Evolutionary conservation across 2,329 filamentous ascomycete species (phyloP).

Genomic region (Xylariales sp.): DNA sequence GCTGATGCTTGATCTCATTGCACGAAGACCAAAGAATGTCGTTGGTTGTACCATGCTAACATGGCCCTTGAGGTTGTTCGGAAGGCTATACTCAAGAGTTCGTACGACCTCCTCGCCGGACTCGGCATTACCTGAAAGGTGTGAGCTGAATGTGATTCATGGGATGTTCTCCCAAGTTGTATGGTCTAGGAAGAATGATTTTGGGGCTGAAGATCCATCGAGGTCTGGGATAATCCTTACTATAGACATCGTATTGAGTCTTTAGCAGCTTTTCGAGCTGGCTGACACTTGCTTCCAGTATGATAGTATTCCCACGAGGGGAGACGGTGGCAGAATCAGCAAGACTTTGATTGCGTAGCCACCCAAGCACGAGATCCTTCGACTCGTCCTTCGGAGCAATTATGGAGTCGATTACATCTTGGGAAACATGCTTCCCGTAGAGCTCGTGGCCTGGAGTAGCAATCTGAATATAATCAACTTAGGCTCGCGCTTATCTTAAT

Average conservation of each 20-base stretch:
- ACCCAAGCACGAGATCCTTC: neutral
- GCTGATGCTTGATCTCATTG: neutral
- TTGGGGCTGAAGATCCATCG: neutral
- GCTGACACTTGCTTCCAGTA: slow-evolving; percentile 1
- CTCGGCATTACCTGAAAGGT: neutral
- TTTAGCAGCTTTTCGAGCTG: slow-evolving; percentile 6
- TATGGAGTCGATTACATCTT: slow-evolving; percentile 1
- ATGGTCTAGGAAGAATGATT: neutral
- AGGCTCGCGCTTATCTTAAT: no score
- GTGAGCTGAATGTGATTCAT: neutral
- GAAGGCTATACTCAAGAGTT: slow-evolving; percentile 4
- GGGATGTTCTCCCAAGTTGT: no score
- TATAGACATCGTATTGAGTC: slow-evolving; percentile 7
- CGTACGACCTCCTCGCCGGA: slow-evolving; percentile 2
- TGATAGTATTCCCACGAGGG: slow-evolving; percentile 2
- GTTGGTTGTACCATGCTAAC: slow-evolving; percentile 7
- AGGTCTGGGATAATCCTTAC: neutral
- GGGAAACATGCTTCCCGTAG: slow-evolving; percentile 7
- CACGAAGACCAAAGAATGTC: slow-evolving; percentile 8
- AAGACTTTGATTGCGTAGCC: slow-evolving; percentile 7
- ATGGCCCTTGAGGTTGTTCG: slow-evolving; percentile 1
- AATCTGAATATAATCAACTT: slow-evolving; percentile 1
- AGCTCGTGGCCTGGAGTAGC: slow-evolving; percentile 5
- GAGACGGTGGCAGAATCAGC: neutral
- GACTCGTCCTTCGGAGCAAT: slow-evolving; percentile 10